Conservation (phyloP, 2,329 filamentous ascomycete species). For the Curvularia spicifera region DNA sequence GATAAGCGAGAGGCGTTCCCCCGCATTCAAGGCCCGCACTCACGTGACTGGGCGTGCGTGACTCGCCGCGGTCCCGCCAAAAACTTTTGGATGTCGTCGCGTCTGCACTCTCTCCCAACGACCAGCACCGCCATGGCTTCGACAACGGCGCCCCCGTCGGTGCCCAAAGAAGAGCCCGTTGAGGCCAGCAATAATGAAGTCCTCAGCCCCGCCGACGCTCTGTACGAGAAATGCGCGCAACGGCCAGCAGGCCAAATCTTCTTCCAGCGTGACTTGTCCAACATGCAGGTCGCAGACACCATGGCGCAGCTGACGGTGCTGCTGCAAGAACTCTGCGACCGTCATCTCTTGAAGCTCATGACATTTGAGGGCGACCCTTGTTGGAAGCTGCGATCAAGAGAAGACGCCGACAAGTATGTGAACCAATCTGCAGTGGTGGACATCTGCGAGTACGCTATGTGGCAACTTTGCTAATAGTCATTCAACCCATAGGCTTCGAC, state of each 20-base stretch:
- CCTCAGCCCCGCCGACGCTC: constrained; percentile 37
- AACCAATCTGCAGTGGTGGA: not conserved
- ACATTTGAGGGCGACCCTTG: constrained; percentile 46
- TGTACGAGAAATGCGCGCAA: constrained; percentile 50
- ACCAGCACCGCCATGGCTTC: constrained; percentile 31
- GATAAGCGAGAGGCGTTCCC: constrained; percentile 5
- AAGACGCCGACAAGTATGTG: constrained; percentile 48
- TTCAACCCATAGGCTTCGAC: constrained; percentile 42
- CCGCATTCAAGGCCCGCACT: constrained; percentile 2
- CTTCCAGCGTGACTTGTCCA: constrained; percentile 49
- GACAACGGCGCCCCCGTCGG: constrained; percentile 23
- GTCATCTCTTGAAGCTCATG: constrained; percentile 49
- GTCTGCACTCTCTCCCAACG: constrained; percentile 8
- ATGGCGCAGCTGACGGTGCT: constrained; percentile 42
- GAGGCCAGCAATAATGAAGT: constrained; percentile 18
- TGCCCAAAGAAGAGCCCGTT: constrained; percentile 29
- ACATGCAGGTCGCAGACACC: constrained; percentile 46
- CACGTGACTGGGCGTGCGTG: constrained; percentile 7
- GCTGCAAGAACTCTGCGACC: constrained; percentile 43
- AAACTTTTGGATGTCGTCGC: constrained; percentile 17
- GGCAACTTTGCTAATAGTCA: constrained; percentile 18
- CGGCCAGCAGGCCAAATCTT: constrained; percentile 46
- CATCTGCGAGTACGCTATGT: not conserved
- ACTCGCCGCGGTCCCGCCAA: constrained; percentile 9
- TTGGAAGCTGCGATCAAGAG: constrained; percentile 46